phyloP scores from a whole-genome alignment of 2,329 filamentous ascomycete genomes.

The Phoma sp. region DNA sequence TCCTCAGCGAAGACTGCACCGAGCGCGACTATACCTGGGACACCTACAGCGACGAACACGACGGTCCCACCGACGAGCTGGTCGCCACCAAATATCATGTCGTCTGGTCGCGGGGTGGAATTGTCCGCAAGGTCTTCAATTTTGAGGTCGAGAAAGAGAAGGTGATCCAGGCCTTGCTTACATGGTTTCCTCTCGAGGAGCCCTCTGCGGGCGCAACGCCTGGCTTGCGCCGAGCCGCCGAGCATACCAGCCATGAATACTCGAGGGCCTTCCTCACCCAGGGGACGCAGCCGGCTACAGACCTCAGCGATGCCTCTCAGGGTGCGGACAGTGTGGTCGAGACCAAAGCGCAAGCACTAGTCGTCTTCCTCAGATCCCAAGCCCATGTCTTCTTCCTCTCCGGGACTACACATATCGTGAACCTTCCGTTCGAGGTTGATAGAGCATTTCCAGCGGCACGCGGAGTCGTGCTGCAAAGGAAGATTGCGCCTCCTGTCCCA shows the following conservation, averaged over 20 bases:
- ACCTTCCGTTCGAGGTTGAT: conserved; percentile 94
- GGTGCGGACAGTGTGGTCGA: conserved; percentile 29
- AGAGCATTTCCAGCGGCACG: conserved; percentile 80
- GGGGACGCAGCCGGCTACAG: conserved; percentile 41
- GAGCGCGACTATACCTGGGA: conserved; percentile 78
- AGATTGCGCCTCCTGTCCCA: conserved; percentile 60
- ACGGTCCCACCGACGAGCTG: conserved; percentile 74
- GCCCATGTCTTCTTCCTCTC: conserved; percentile 91
- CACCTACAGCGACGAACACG: conserved; percentile 58
- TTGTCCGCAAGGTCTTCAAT: conserved; percentile 83
- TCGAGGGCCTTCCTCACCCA: conserved; percentile 38
- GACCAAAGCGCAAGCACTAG: conserved; percentile 65
- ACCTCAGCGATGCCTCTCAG: conserved; percentile 30
- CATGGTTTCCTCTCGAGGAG: conserved; percentile 70
- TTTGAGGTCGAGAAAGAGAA: conserved; percentile 87
- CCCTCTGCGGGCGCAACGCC: conserved; percentile 19
- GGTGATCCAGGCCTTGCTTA: conserved; percentile 84
- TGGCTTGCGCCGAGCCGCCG: conserved; percentile 12
- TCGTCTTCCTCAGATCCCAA: conserved; percentile 90
- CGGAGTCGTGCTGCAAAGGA: conserved; percentile 87
- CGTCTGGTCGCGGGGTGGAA: conserved; percentile 85
- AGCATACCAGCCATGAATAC: conserved; percentile 20
- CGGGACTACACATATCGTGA: conserved; percentile 85
- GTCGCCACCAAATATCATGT: conserved; percentile 76
- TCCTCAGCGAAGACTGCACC: conserved; percentile 72